Evolutionary conservation across 2,329 filamentous ascomycete genomes (phyloP), one percentile per base, ranked within the genome.

Genomic region (Colletotrichum musae): DNA sequence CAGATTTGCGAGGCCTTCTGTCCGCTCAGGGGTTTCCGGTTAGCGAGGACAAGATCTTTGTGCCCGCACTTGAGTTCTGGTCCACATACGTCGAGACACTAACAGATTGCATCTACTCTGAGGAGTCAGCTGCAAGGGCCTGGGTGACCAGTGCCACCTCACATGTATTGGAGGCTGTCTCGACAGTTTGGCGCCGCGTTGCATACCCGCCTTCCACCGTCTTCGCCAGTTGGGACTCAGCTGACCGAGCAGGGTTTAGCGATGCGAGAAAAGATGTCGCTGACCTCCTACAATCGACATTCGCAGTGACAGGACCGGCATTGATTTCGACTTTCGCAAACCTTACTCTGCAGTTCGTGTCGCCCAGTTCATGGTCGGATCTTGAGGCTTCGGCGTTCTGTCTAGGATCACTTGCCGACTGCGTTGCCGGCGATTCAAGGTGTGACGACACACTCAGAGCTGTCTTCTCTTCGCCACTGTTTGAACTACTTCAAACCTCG

Each of bases 61-160:
- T 93, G 0, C 88, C 90, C 1, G 89, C 91, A 1, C 85, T 95
- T 15, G 93, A 96, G 74, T 95, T 96, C 77, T 96, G 94, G 93
- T 91, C 89, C 18, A 91, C 89, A 1, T 94, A 91, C 76, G 88
- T 93, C 6, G 93, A 94, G 79, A 88, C 88, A 13, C 85, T 90
- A 83, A 88, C 85, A 69, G 92, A 90, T 76, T 83, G 80, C 10
- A 80, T 87, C 53, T 88, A 85, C 70, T 85, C 86, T 1, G 83
- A 84, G n/a, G 83, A 86, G 26, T 80, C 80, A 4, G 76, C 79
- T 5, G 79, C 82, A 5, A 79, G 82, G 3, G 73, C 79, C 6
- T 94, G 91, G 91, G 84, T 91, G 57, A 80, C 83, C 7, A 78
- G 83, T 7, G 90, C 91, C 2, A 85, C 89, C 58, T 80, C 83